These are phyloP conservation scores for Yamadazyma songkhlaensis DNA, from an alignment of 1,139 yeast genomes.

Conservation along the genomic window DNA sequence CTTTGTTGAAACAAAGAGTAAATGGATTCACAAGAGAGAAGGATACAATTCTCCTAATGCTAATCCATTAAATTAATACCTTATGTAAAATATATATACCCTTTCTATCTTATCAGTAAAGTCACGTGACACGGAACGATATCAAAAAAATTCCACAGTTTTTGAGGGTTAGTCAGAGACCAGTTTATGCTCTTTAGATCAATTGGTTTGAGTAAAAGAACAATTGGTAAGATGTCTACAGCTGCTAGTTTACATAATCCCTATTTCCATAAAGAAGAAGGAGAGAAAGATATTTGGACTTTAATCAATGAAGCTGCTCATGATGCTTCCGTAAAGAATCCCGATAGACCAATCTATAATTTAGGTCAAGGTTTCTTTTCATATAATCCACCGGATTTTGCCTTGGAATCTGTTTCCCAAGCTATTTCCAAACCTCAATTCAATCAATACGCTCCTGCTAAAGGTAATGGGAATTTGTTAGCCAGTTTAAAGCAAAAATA, in stretches of 20 bases:
- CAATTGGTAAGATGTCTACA: too few relatives aligned
- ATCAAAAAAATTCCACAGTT: too few relatives aligned
- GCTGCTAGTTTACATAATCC: conserved; percentile 46
- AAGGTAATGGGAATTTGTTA: conserved; percentile 77
- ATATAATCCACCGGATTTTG: conserved; percentile 90
- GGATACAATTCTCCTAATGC: conserved; percentile 38
- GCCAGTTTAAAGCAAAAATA: conserved; percentile 70
- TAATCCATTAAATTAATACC: conserved; percentile 23
- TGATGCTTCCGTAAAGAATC: conserved; percentile 53
- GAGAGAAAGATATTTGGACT: conserved; percentile 89
- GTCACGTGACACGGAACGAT: too few relatives aligned
- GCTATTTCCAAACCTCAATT: conserved; percentile 70
- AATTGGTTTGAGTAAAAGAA: too few relatives aligned
- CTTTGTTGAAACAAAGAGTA: conserved; percentile 40
- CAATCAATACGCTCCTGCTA: conserved; percentile 91
- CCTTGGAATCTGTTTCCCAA: conserved; percentile 73
- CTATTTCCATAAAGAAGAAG: conserved; percentile 54
- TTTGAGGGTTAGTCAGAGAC: too few relatives aligned
- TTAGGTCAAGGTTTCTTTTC: conserved; percentile 97
- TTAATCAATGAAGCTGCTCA: conserved; percentile 88
- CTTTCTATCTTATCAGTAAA: too few relatives aligned
- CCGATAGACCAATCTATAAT: conserved; percentile 74
- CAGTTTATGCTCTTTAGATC: too few relatives aligned
- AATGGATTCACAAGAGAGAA: conserved; percentile 40
- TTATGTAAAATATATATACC: too few relatives aligned